Evolutionary conservation across 1,139 yeast genomes (phyloP).

Genomic region (Saccharomyces hybrid): DNA sequence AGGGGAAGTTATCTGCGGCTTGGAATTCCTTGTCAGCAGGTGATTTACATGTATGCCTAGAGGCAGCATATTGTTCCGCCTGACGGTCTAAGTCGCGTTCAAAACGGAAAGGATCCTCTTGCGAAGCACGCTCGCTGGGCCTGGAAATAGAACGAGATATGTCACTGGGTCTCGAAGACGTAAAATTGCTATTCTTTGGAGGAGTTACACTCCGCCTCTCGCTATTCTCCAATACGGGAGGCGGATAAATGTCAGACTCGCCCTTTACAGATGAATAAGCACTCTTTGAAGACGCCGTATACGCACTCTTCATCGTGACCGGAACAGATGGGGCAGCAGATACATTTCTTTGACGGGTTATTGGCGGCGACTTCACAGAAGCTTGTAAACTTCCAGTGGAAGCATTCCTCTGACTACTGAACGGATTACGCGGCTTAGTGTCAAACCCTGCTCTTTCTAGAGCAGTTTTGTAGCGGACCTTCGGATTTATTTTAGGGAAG

Average conservation of each 20-base stretch:
- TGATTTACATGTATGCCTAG: not conserved
- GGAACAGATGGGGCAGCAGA: not conserved
- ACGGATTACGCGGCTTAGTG: constrained; percentile 14
- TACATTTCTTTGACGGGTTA: constrained; percentile 4
- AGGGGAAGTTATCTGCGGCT: not conserved
- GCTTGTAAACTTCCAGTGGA: constrained; percentile 7
- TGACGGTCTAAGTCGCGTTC: not conserved
- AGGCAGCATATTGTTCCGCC: not conserved
- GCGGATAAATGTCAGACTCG: not conserved
- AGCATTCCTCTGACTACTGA: constrained; percentile 6
- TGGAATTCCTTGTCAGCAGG: not conserved
- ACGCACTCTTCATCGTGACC: not conserved
- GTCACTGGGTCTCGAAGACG: not conserved
- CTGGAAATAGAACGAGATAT: not conserved
- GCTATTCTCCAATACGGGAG: not conserved
- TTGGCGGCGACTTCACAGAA: constrained; percentile 2
- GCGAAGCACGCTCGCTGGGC: not conserved
- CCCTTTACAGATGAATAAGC: not conserved
- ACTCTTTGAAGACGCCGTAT: not conserved
- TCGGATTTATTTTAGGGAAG: constrained; percentile 54
- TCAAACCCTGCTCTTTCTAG: constrained; percentile 65
- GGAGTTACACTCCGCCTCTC: not conserved
- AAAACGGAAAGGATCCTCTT: not conserved
- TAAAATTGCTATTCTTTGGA: not conserved
- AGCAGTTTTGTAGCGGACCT: constrained; percentile 50